Conservation (phyloP, 805 yeast species). For the Candida ipomoeae region DNA sequence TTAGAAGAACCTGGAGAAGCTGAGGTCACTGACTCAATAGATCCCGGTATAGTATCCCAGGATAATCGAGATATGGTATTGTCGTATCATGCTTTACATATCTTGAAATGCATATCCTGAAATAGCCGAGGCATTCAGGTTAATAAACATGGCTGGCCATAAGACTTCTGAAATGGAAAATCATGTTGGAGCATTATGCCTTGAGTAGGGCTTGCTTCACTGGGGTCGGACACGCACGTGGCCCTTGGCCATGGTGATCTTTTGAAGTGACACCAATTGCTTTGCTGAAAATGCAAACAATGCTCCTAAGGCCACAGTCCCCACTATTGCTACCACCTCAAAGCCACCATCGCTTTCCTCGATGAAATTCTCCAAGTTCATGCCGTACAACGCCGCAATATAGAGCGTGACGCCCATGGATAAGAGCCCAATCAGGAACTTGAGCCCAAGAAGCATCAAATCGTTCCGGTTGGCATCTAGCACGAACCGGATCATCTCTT, state of each 20-base stretch:
- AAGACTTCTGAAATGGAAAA: no score
- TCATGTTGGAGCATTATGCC: no score
- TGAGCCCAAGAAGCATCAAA: constrained; percentile 79
- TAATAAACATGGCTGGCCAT: no score
- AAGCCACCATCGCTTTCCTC: constrained; percentile 81
- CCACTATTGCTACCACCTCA: constrained; percentile 35
- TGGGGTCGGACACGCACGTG: background rate
- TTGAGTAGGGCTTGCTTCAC: no score
- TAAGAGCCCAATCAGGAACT: constrained; percentile 77
- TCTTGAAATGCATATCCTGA: no score
- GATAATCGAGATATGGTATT: no score
- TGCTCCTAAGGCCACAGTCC: constrained; percentile 39
- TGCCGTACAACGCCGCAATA: constrained; percentile 86
- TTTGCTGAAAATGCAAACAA: constrained; percentile 54
- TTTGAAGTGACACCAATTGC: constrained; percentile 62
- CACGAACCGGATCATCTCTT: constrained; percentile 90
- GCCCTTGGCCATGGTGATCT: constrained; percentile 53
- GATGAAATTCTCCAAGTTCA: constrained; percentile 90
- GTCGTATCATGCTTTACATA: no score
- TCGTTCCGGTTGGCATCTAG: constrained; percentile 93
- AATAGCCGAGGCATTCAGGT: no score
- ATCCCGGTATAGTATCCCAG: no score
- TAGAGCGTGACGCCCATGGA: constrained; percentile 79
- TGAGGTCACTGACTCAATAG: no score
- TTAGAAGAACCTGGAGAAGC: no score